Percentiles rank a stretch among this genome's conserved stretches.
Conservation (phyloP, 2,329 filamentous ascomycete species). For the Colletotrichum plurivorum region DNA sequence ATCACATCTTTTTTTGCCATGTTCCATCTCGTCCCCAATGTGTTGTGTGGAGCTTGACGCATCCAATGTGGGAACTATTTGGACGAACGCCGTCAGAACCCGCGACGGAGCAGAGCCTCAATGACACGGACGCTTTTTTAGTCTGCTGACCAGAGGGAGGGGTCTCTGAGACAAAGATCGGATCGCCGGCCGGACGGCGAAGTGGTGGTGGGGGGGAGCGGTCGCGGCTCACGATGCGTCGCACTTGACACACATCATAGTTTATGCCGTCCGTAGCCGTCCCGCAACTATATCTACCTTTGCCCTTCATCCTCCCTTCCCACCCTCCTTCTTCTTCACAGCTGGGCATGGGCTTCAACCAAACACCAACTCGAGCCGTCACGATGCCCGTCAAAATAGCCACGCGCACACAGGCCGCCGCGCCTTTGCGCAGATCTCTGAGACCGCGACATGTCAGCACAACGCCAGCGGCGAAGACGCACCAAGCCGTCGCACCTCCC, state of each 20-base stretch:
- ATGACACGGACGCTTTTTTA: not conserved
- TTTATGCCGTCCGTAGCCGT: slow-evolving; percentile 39
- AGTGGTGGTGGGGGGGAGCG: slow-evolving; percentile 18
- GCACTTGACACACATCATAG: slow-evolving; percentile 10
- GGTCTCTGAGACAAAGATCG: slow-evolving; percentile 20
- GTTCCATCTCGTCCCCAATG: slow-evolving; percentile 8
- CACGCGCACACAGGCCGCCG: slow-evolving; percentile 12
- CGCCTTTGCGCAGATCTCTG: slow-evolving; percentile 26
- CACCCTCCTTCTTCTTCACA: not conserved
- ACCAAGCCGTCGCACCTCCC: not conserved
- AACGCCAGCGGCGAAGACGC: slow-evolving; percentile 15
- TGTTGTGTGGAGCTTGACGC: slow-evolving; percentile 2
- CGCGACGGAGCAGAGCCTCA: slow-evolving; percentile 25
- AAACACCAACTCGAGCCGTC: not conserved
- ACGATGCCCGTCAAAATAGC: slow-evolving; percentile 30
- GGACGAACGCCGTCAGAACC: slow-evolving; percentile 25
- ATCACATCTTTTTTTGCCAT: not conserved
- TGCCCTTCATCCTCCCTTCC: not conserved
- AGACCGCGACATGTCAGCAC: slow-evolving; percentile 24
- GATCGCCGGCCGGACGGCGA: slow-evolving; percentile 14
- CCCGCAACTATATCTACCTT: slow-evolving; percentile 29
- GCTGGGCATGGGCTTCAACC: not conserved
- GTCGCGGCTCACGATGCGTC: slow-evolving; percentile 25
- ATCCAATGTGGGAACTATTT: not conserved
- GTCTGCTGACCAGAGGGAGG: not conserved